Evolutionary conservation across 2,329 filamentous ascomycete genomes (phyloP), one percentile per base, ranked within the genome.

Genomic region (Colletotrichum sp.): DNA sequence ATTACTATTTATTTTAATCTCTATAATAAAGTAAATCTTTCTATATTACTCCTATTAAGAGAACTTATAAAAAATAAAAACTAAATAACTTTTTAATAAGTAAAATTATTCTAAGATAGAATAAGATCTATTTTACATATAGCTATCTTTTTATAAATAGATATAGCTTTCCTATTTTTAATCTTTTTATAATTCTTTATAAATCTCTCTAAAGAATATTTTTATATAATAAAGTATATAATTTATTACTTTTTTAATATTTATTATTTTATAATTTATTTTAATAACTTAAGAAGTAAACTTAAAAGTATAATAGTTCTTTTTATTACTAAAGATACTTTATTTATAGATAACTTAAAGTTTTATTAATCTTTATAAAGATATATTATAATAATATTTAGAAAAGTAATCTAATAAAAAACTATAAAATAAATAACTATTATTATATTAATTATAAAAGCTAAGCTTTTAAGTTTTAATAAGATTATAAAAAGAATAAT

Each of bases 251-350:
- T 13, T 34, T 34, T 34, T 34, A 34, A 0, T 34, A 34, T 12
- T 34, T 34, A 34, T 1, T 34, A 34, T 2, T 13, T 34, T 34
- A 34, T 34, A 34, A 1, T 34, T 1, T 34, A 34, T 13, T 34
- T 34, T 34, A 34, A 13, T 34, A 13, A 6, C 12, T 34, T 36
- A 36, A 36, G 3, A 1, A 8, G 13, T 36, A 36, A 16, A 36
- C 0, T 36, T 16, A 16, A 3, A 18, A 1, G 0, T 18, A 38
- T 38, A 38, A 18, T 16, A 18, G 0, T 5, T 38, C 1, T 38
- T 5, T 1, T 38, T 38, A 18, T 38, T 38, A 38, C 3, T 38
- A 38, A 1, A 38, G 8, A 38, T 18, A 38, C 5, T 24, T 57
- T 24, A 13, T 57, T 57, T 57, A 21, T 21, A 57, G 2, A 26